phyloP scores from a whole-genome alignment of 2,329 filamentous ascomycete genomes.

The Fusarium drepaniforme region DNA sequence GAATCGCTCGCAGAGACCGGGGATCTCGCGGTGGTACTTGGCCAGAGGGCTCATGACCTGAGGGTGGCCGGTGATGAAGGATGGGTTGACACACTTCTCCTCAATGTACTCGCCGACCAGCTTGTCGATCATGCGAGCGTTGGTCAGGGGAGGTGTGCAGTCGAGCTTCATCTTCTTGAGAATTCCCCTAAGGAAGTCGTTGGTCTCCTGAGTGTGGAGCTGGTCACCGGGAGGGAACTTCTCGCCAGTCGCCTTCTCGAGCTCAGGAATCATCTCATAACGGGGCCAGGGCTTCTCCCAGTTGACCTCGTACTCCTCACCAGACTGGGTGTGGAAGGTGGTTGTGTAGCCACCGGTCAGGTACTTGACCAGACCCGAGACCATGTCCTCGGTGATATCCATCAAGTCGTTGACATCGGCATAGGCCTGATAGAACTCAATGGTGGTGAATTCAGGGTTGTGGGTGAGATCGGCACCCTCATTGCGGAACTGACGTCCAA shows the following conservation, averaged over 20 bases:
- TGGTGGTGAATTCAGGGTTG: conserved; percentile 97
- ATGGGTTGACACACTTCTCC: conserved; percentile 92
- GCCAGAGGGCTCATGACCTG: conserved; percentile 87
- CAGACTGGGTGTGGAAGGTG: conserved; percentile 86
- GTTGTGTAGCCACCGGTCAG: conserved; percentile 89
- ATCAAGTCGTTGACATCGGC: conserved; percentile 88
- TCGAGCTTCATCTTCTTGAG: conserved; percentile 93
- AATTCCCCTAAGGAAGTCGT: conserved; percentile 85
- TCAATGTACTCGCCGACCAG: conserved; percentile 95
- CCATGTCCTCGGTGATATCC: conserved; percentile 90
- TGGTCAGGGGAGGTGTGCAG: conserved; percentile 90
- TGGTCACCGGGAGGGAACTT: conserved; percentile 93
- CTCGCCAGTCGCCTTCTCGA: conserved; percentile 90
- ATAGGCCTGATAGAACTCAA: conserved; percentile 97
- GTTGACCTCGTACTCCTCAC: conserved; percentile 91
- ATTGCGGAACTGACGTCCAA: conserved; percentile 96
- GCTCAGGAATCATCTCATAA: conserved; percentile 88
- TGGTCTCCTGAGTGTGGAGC: conserved; percentile 90
- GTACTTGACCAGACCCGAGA: conserved; percentile 89
- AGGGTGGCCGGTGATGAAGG: conserved; percentile 73
- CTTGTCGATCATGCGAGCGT: conserved; percentile 96
- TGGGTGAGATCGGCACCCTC: conserved; percentile 82
- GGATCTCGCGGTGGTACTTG: conserved; percentile 88
- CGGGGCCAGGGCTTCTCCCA: conserved; percentile 96
- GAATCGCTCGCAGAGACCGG: conserved; percentile 94